These are phyloP conservation scores for Fusarium sp. DNA, from an alignment of 2,329 filamentous ascomycete genomes.

Conservation along the genomic window DNA sequence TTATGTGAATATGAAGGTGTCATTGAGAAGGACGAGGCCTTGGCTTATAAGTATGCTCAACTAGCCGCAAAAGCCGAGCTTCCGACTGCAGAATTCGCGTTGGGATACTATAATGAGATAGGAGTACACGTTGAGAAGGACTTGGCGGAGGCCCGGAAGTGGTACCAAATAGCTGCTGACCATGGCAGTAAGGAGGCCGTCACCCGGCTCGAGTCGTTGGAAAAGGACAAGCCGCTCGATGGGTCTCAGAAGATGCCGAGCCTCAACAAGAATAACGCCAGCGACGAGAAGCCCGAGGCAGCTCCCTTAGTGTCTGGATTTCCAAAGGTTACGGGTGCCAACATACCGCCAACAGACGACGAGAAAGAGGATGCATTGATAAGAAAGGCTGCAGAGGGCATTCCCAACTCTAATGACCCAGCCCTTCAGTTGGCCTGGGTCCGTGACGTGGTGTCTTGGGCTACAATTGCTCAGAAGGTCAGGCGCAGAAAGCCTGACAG, in stretches of 20 bases:
- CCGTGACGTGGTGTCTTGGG: too few relatives aligned
- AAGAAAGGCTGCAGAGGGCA: too few relatives aligned
- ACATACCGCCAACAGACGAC: too few relatives aligned
- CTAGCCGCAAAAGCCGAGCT: slow-evolving; percentile 85
- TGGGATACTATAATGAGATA: slow-evolving; percentile 98
- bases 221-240: slow-evolving; percentile 81
- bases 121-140: slow-evolving; percentile 89
- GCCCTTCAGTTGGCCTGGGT: too few relatives aligned
- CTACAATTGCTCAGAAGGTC: too few relatives aligned
- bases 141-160: slow-evolving; percentile 82
- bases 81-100: slow-evolving; percentile 92
- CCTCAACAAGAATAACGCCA: slow-evolving; percentile 58
- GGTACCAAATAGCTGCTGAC: slow-evolving; percentile 91
- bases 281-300: too few relatives aligned
- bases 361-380: too few relatives aligned
- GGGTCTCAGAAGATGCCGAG: slow-evolving; percentile 73
- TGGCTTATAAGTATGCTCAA: slow-evolving; percentile 91
- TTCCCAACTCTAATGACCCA: too few relatives aligned
- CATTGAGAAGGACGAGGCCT: slow-evolving; percentile 94
- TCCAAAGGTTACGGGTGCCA: too few relatives aligned
- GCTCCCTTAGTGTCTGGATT: too few relatives aligned
- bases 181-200: slow-evolving; percentile 93
- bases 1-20: slow-evolving; percentile 92
- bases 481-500: too few relatives aligned
- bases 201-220: slow-evolving; percentile 84